Percentiles rank a stretch among this genome's conserved stretches.
Conservation (phyloP, 2,329 filamentous ascomycete species). For the Cladosporium halotolerans region DNA sequence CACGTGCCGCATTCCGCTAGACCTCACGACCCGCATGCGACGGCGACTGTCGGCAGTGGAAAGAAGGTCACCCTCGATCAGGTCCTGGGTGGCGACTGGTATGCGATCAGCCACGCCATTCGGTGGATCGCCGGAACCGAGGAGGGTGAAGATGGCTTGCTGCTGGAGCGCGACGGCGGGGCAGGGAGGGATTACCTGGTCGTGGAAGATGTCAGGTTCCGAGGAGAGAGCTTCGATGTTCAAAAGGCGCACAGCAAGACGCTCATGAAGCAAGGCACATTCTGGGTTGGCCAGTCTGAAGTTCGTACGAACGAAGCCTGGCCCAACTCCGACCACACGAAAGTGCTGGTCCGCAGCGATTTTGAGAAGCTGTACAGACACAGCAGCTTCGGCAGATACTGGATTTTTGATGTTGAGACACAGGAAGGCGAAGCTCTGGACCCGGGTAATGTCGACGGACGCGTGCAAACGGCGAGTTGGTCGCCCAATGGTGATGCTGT, state of each 20-base stretch:
- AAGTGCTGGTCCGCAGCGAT: constrained; percentile 75
- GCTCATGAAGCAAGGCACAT: constrained; percentile 64
- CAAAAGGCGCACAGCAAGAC: constrained; percentile 53
- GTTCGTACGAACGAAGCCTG: constrained; percentile 57
- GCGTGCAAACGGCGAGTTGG: constrained; percentile 82
- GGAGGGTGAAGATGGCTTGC: constrained; percentile 71
- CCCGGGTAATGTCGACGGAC: constrained; percentile 55
- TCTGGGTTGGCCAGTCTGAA: constrained; percentile 52
- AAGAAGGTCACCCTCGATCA: constrained; percentile 70
- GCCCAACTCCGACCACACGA: constrained; percentile 78
- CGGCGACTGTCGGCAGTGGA: constrained; percentile 54
- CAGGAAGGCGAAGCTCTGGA: constrained; percentile 74
- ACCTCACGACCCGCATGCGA: constrained; percentile 63
- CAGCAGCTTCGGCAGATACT: constrained; percentile 80
- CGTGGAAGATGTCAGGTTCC: constrained; percentile 73
- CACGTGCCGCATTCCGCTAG: constrained; percentile 60
- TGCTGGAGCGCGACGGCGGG: constrained; percentile 65
- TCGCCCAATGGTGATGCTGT: constrained; percentile 80
- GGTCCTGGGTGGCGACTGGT: constrained; percentile 61
- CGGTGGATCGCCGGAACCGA: constrained; percentile 67
- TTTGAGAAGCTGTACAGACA: constrained; percentile 77
- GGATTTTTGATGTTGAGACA: constrained; percentile 81
- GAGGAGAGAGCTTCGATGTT: constrained; percentile 37
- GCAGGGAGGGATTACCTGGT: constrained; percentile 67
- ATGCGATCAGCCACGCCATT: constrained; percentile 57